These are phyloP conservation scores for Phytomonas francai DNA, from an alignment of 208 protist species.

Conservation along the genomic window DNA sequence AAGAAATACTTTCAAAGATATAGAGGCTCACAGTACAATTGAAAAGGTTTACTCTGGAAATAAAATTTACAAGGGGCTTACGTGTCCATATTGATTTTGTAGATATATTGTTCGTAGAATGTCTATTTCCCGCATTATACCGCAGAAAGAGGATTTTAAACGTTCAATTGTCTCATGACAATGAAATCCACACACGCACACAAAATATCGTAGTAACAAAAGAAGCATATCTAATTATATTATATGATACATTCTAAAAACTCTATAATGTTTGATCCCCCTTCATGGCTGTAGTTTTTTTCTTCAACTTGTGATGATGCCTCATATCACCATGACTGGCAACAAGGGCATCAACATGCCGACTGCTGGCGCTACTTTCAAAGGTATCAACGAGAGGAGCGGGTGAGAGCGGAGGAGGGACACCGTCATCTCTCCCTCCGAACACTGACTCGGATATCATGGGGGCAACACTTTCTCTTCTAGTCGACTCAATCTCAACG, in stretches of 20 bases:
- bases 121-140: neutral
- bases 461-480: neutral
- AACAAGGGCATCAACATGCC: neutral
- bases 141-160: slow-evolving; percentile 1
- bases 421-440: neutral
- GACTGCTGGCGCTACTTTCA: neutral
- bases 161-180: slow-evolving; percentile 11
- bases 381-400: neutral
- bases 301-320: neutral
- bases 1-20: neutral
- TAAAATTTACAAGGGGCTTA: neutral
- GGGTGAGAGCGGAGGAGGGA: neutral
- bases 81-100: neutral
- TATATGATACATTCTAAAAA: neutral
- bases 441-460: neutral
- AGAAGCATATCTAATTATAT: neutral
- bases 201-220: neutral
- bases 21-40: neutral
- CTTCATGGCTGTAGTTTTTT: neutral
- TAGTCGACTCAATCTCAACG: neutral
- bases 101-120: neutral
- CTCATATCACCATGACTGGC: neutral
- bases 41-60: neutral
- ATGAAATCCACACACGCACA: slow-evolving; percentile 1
- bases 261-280: neutral